A percentile compares a stretch with the other conserved stretches of the same genome.
phyloP scores from a whole-genome alignment of 192 early-diverging fungal species.

The Lobosporangium transversale region DNA sequence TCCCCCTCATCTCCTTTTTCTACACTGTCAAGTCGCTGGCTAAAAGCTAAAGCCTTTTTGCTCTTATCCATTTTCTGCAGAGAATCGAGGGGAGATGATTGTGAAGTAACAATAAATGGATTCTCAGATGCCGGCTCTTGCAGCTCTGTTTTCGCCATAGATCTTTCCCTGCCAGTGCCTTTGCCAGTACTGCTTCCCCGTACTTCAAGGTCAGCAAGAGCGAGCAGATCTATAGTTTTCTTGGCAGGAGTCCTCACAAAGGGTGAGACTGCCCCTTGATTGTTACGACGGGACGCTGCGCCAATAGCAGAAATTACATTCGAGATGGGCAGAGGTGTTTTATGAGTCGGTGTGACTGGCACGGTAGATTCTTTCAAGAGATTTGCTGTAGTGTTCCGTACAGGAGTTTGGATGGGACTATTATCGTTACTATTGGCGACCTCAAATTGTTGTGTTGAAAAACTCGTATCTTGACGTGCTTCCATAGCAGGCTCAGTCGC shows the following conservation, averaged over 20 bases:
- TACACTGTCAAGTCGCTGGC: too few species aligned
- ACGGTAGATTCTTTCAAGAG: not conserved
- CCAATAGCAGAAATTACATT: conserved; percentile 43
- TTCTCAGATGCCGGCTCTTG: not conserved
- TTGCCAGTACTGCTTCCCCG: not conserved
- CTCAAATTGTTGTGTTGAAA: not conserved
- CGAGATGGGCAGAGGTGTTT: conserved; percentile 38
- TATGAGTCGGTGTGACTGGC: conserved; percentile 5
- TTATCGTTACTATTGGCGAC: not conserved
- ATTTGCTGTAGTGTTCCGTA: conserved; percentile 4
- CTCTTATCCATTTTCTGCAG: not conserved
- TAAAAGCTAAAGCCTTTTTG: not conserved
- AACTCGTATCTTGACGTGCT: not conserved
- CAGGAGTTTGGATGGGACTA: conserved; percentile 5
- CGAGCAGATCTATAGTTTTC: conserved; percentile 8
- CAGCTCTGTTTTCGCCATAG: not conserved
- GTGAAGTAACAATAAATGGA: not conserved
- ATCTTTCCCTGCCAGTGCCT: not conserved
- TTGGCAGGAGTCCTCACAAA: conserved; percentile 35
- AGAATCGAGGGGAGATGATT: not conserved
- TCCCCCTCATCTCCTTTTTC: not conserved
- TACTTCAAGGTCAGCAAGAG: conserved; percentile 22
- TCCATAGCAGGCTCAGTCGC: not conserved
- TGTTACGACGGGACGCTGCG: conserved; percentile 40
- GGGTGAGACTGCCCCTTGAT: conserved; percentile 9